A percentile compares a stretch with the other conserved stretches of the same genome.
Conservation (phyloP, 331 rosid genomes). For the Prunus yedoensis region DNA sequence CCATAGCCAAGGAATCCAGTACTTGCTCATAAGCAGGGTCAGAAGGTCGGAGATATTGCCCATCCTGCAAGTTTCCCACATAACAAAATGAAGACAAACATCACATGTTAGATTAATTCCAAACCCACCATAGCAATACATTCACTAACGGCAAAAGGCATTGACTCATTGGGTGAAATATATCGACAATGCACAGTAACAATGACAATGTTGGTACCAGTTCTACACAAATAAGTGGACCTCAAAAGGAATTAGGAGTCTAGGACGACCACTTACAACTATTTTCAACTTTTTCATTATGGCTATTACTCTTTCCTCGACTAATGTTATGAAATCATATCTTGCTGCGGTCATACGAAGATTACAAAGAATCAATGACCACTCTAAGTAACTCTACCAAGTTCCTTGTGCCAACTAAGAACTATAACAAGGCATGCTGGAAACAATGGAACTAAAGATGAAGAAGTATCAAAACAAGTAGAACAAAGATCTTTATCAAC, state of each 20-base stretch:
- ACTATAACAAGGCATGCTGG: neutral
- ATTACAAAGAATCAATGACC: neutral
- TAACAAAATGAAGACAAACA: neutral
- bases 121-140: neutral
- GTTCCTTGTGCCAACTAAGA: neutral
- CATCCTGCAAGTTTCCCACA: slow-evolving; percentile 53
- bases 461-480: slow-evolving; percentile 1
- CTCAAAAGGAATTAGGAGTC: neutral
- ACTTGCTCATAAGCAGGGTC: slow-evolving; percentile 99
- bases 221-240: neutral
- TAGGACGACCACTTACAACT: neutral
- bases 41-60: slow-evolving; percentile 94
- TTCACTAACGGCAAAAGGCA: neutral
- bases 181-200: neutral
- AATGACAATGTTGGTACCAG: neutral
- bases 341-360: neutral
- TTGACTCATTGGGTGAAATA: neutral
- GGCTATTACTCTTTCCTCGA: neutral
- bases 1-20: slow-evolving; percentile 94
- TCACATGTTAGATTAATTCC: neutral
- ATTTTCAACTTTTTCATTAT: neutral
- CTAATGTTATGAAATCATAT: neutral
- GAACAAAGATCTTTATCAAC: neutral
- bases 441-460: neutral
- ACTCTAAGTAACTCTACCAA: neutral